Evolutionary conservation across 306 rosid genomes (phyloP).

Genomic region (Cicer chorassanicum): DNA sequence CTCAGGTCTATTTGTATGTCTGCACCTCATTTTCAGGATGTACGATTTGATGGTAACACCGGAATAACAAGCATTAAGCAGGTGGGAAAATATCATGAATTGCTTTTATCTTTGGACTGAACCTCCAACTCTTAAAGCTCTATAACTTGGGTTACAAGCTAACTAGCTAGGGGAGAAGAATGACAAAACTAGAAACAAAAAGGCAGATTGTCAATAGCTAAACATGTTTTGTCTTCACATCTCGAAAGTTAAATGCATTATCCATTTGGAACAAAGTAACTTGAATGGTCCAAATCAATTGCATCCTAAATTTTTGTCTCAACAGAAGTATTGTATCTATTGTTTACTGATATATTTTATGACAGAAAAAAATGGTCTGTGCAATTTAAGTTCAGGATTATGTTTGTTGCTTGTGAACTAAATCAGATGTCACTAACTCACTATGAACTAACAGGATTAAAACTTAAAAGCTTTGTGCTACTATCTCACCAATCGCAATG

Average conservation of each 20-base stretch:
- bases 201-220: constrained; percentile 9
- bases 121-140: background rate
- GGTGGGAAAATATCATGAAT: background rate
- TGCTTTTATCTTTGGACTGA: background rate
- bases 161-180: constrained; percentile 14
- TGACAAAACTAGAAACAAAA: background rate
- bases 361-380: background rate
- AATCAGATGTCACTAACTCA: background rate
- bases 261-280: background rate
- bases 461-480: constrained; percentile 1
- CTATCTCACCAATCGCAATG: constrained; percentile 3
- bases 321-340: background rate
- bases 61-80: background rate
- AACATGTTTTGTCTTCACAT: constrained; percentile 6
- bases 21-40: background rate
- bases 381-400: constrained; percentile 31
- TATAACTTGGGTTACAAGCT: background rate
- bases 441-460: background rate
- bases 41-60: constrained; percentile 1
- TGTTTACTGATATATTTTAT: background rate
- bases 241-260: background rate
- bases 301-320: background rate
- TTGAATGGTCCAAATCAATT: constrained; percentile 25
- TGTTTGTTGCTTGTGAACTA: constrained; percentile 20
- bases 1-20: background rate